These are phyloP conservation scores for Colletotrichum costaricense DNA, from an alignment of 2,329 filamentous ascomycete species.

Conservation along the genomic window DNA sequence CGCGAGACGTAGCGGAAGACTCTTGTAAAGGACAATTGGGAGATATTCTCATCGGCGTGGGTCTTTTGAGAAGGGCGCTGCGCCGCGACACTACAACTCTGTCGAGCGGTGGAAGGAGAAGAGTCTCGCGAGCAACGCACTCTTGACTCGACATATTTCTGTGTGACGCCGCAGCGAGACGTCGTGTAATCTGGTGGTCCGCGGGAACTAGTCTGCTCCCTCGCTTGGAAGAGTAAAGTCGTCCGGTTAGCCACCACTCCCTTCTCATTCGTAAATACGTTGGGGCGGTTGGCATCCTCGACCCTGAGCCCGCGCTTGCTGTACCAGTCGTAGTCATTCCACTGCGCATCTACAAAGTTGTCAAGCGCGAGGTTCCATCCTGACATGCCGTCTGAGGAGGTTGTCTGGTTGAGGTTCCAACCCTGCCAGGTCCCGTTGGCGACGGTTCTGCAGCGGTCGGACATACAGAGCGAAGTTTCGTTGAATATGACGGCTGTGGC, in stretches of 20 bases:
- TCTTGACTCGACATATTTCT: conserved; percentile 21
- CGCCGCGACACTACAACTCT: not conserved
- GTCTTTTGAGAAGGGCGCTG: conserved; percentile 6
- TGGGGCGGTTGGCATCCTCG: not conserved
- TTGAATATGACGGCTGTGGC: not conserved
- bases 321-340: not conserved
- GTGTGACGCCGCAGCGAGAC: conserved; percentile 5
- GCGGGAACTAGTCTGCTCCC: not conserved
- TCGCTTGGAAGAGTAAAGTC: not conserved
- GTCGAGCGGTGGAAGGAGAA: not conserved
- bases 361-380: conserved; percentile 21
- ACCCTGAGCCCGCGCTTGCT: not conserved
- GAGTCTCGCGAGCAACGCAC: conserved; percentile 13
- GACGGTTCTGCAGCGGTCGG: not conserved
- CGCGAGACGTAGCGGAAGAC: conserved; percentile 9
- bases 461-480: not conserved
- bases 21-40: conserved; percentile 2
- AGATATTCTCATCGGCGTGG: conserved; percentile 5
- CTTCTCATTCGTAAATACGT: not conserved
- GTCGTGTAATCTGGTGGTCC: not conserved
- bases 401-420: not conserved
- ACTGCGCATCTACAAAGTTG: conserved; percentile 3
- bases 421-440: conserved; percentile 21
- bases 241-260: conserved; percentile 10
- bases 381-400: not conserved